These are phyloP conservation scores for Solanum boliviense DNA, from an alignment of 257 asterid genomes.

Conservation along the genomic window DNA sequence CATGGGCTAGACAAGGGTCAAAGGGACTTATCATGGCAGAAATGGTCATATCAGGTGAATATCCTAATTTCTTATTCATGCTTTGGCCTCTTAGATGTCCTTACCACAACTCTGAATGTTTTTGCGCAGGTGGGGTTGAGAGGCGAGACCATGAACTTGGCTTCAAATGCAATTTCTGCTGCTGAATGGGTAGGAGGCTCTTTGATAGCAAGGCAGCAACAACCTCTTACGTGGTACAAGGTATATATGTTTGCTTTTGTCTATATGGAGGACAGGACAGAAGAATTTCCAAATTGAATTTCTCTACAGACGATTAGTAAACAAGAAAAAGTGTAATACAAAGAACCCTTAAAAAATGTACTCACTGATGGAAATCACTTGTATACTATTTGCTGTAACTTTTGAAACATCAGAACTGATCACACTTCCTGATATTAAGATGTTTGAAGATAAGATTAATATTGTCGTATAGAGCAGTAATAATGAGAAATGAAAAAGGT, in stretches of 20 bases:
- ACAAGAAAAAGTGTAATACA: neutral
- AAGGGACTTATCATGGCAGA: constrained; percentile 64
- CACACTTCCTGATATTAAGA: neutral
- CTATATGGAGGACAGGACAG: neutral
- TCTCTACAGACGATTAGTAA: neutral
- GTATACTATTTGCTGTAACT: neutral
- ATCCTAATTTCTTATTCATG: neutral
- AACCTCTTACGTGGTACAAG: constrained; percentile 91
- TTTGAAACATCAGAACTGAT: neutral
- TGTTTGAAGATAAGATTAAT: neutral
- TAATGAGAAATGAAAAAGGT: neutral
- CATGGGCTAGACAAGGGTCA: constrained; percentile 59
- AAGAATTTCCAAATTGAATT: neutral
- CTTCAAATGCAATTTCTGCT: constrained; percentile 38
- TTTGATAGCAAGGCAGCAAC: constrained; percentile 26
- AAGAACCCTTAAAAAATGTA: neutral
- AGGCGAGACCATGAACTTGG: constrained; percentile 77
- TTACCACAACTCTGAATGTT: neutral
- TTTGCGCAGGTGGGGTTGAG: constrained; percentile 57
- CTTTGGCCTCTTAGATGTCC: neutral
- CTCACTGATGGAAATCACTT: neutral
- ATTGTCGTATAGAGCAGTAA: neutral
- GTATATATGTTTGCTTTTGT: constrained; percentile 18
- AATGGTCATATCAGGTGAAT: constrained; percentile 89
- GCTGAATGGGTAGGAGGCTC: constrained; percentile 56